Evolutionary conservation across 768 basidiomycete genomes (phyloP), one percentile per base, ranked within the genome.

Genomic region (Mycena rosella): DNA sequence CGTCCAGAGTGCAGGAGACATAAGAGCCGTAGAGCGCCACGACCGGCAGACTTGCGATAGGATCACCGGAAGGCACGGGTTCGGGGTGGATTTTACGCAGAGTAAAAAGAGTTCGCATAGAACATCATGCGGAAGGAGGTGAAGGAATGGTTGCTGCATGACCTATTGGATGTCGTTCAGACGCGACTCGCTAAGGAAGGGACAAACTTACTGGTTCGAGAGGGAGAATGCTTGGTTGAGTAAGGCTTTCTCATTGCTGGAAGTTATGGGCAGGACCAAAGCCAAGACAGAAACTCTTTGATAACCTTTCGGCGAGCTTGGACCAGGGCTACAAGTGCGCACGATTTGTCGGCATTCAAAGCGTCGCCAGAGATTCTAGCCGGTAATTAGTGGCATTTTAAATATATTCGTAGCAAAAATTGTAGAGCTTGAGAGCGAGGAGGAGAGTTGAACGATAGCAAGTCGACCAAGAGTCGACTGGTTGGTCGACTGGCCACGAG

Each of bases 121-220:
- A 53, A 53, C 51, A 17, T 53, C 51, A n/a, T 53, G 51, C 11
- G 51, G 51, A 17, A 53, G 51, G 29, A 20, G 51, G 18, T 53
- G 51, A 53, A 32, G 26, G 13, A n/a, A 17, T 3, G 20, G 17
- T 34, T 32, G 15, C 11, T 32, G 51, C 42, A 44, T 44, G 18
- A 44, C 11, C 42, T 44, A 34, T 20, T 18, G 5, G 20, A 7
- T 29, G 14, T 53, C 20, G 8, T 22, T n/a, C 14, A 44, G 42
- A 44, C n/a, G 42, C 42, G 20, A 44, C 18, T 20, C 1, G 22
- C 22, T 2, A 24, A 15, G 15, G 24, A 22, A 26, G n/a, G 34
- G 14, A 34, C 9, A 15, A 36, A 54, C 53, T 14, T 34, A 54
- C 53, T 38, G 34, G 17, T 51, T 29, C 49, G 17, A 29, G 18